A percentile compares a stretch with the other conserved stretches of the same genome.
These are phyloP conservation scores for Fusarium brevicatenulatum DNA, from an alignment of 2,329 filamentous ascomycete genomes.

Conservation along the genomic window DNA sequence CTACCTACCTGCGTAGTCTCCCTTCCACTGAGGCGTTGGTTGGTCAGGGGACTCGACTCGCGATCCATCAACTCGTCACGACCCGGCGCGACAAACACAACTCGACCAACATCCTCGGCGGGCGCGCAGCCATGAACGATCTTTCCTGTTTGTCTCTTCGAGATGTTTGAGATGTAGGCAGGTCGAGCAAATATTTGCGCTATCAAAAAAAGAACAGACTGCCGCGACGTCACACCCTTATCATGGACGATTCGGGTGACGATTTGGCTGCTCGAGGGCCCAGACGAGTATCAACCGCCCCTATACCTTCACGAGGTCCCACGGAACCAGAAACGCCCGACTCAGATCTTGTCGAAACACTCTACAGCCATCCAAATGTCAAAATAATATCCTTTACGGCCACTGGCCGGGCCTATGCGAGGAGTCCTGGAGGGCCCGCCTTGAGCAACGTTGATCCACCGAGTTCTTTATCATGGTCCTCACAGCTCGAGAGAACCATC, in stretches of 20 bases:
- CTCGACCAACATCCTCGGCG: constrained; percentile 24
- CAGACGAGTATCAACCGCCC: constrained; percentile 53
- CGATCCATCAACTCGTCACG: constrained; percentile 1
- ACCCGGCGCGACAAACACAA: constrained; percentile 6
- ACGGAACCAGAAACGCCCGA: constrained; percentile 39
- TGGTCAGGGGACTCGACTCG: constrained; percentile 20
- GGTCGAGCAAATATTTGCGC: constrained; percentile 22
- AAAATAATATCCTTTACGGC: constrained; percentile 71
- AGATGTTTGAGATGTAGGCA: constrained; percentile 39
- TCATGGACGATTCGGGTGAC: constrained; percentile 38
- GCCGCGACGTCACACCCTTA: background rate
- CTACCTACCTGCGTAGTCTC: background rate
- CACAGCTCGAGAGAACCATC: constrained; percentile 81
- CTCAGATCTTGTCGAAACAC: constrained; percentile 67
- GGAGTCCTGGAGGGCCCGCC: constrained; percentile 47
- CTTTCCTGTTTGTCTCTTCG: constrained; percentile 26
- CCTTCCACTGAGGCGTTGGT: constrained; percentile 23
- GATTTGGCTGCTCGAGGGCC: constrained; percentile 42
- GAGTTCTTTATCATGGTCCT: constrained; percentile 77
- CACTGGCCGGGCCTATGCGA: constrained; percentile 45
- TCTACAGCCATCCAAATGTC: constrained; percentile 78
- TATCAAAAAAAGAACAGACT: constrained; percentile 15
- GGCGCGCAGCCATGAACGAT: constrained; percentile 38
- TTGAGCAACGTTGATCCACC: constrained; percentile 58
- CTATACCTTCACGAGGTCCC: constrained; percentile 41